Conservation (phyloP, 371 early-diverging fungal species). For the Circinella minor region DNA sequence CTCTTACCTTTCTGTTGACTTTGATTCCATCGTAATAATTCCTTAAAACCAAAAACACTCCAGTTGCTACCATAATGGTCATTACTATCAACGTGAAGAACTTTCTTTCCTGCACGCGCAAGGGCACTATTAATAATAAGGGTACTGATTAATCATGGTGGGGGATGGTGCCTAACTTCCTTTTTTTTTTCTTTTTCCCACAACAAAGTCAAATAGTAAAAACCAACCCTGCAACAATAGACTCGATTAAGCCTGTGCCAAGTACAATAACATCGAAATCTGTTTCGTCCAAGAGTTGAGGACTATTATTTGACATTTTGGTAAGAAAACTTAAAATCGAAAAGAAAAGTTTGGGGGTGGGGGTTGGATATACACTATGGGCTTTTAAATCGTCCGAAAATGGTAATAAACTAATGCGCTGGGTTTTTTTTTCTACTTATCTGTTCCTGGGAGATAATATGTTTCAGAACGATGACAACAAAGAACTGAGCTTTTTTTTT, state of each 20-base stretch:
- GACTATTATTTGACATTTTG: constrained; percentile 2
- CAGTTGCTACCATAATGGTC: constrained; percentile 85
- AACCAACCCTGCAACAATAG: constrained; percentile 81
- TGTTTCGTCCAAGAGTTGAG: constrained; percentile 44
- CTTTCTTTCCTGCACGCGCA: constrained; percentile 77
- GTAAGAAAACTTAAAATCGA: not conserved
- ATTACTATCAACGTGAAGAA: constrained; percentile 91
- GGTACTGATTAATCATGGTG: not conserved
- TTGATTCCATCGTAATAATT: constrained; percentile 53
- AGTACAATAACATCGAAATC: constrained; percentile 80
- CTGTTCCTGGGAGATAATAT: too few relatives aligned
- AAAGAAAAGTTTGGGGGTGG: too few relatives aligned
- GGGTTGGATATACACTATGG: too few relatives aligned
- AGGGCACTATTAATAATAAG: constrained; percentile 59
- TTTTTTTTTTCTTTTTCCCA: too few relatives aligned
- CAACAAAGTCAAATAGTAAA: not conserved
- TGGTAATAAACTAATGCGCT: too few relatives aligned
- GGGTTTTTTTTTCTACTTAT: too few relatives aligned
- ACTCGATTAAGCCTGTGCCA: constrained; percentile 92
- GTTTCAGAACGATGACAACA: too few relatives aligned
- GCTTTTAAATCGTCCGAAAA: too few relatives aligned
- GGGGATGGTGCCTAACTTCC: too few relatives aligned
- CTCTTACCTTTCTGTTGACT: not conserved
- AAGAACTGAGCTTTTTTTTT: too few relatives aligned
- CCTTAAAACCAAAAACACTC: constrained; percentile 65